Conservation (phyloP, 108 stramenopile species). For the Nitzschia sp. region DNA sequence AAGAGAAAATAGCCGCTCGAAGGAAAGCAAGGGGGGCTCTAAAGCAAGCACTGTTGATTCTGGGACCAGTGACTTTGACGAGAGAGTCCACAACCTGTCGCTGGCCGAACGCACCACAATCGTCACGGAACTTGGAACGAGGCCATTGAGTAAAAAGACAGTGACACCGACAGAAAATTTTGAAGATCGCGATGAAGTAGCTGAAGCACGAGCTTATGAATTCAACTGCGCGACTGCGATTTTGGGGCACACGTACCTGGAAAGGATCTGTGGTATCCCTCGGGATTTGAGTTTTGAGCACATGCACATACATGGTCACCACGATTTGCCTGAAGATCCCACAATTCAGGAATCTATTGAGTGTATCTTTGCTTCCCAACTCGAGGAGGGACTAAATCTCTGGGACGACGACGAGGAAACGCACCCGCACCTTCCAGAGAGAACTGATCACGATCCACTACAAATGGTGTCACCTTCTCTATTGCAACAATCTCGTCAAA, state of each 20-base stretch:
- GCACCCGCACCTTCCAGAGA: not conserved
- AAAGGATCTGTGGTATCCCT: slow-evolving; percentile 22
- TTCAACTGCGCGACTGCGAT: slow-evolving; percentile 29
- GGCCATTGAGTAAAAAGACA: not conserved
- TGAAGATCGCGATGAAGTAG: not conserved
- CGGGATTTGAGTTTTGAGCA: not conserved
- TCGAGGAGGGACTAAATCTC: slow-evolving; percentile 34
- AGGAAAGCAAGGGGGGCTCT: not conserved
- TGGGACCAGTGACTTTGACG: slow-evolving; percentile 5
- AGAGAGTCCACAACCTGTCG: not conserved
- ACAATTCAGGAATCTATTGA: slow-evolving; percentile 64
- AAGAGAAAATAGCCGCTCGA: slow-evolving; percentile 4
- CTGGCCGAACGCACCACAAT: slow-evolving; percentile 6
- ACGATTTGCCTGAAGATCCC: slow-evolving; percentile 46
- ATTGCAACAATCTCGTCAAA: slow-evolving; percentile 32
- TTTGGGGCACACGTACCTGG: slow-evolving; percentile 38
- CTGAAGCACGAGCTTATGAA: not conserved
- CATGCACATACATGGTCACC: not conserved
- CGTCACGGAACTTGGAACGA: not conserved
- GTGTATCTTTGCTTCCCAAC: slow-evolving; percentile 59
- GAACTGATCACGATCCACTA: slow-evolving; percentile 9
- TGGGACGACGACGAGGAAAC: slow-evolving; percentile 32
- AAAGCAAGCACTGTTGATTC: not conserved
- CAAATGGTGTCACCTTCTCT: slow-evolving; percentile 31
- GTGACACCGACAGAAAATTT: not conserved